Percentiles rank a stretch among this genome's conserved stretches.
phyloP scores from a whole-genome alignment of 2,329 filamentous ascomycete species.

The Sarocladium brachiariae region DNA sequence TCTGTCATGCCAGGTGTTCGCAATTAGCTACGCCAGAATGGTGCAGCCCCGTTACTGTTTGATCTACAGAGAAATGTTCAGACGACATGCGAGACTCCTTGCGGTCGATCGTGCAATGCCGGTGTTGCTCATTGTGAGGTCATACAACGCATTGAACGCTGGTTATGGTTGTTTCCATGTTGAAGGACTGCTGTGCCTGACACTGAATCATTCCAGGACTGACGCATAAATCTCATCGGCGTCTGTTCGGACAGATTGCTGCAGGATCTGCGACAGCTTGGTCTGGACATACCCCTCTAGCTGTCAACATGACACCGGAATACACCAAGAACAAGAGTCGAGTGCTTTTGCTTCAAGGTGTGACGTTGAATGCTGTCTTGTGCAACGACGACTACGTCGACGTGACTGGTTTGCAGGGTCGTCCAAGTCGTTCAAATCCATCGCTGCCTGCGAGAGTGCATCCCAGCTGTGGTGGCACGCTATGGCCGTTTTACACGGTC shows the following conservation, averaged over 20 bases:
- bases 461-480: neutral
- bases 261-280: neutral
- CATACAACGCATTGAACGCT: neutral
- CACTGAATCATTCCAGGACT: neutral
- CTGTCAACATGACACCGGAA: constrained; percentile 2
- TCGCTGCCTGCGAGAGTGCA: neutral
- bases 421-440: no score
- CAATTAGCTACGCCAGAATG: no score
- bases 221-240: constrained; percentile 1
- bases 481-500: neutral
- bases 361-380: no score
- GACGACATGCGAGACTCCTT: neutral
- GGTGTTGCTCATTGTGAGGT: neutral
- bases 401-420: no score
- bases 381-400: no score
- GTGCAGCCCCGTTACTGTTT: neutral
- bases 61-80: neutral
- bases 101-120: neutral
- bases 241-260: neutral
- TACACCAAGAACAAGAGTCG: neutral
- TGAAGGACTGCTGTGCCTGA: neutral
- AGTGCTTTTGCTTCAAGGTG: neutral
- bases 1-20: neutral
- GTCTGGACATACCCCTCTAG: neutral
- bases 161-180: neutral